These are phyloP conservation scores for Ajuga chamaepitys DNA, from an alignment of 257 asterid genomes.

Conservation along the genomic window DNA sequence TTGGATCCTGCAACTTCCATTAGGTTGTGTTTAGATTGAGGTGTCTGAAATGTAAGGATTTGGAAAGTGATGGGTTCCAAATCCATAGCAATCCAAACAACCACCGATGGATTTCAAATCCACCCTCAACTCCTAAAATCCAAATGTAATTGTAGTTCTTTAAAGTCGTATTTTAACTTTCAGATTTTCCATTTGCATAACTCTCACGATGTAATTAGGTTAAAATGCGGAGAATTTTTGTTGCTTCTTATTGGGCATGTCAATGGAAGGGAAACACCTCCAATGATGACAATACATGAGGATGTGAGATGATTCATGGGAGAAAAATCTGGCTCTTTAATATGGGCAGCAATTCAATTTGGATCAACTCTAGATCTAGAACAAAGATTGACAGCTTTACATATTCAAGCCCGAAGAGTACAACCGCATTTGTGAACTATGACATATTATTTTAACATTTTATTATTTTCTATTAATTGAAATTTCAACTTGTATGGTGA, in stretches of 20 bases:
- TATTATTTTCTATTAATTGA: too few relatives aligned
- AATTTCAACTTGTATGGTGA: too few relatives aligned
- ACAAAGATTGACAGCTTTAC: slow-evolving; percentile 67
- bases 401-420: slow-evolving; percentile 82
- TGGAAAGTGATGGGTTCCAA: too few relatives aligned
- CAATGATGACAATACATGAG: slow-evolving; percentile 81
- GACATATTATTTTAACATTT: too few relatives aligned
- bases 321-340: slow-evolving; percentile 80
- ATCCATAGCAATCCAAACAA: too few relatives aligned
- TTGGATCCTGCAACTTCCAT: slow-evolving; percentile 7
- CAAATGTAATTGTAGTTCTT: too few relatives aligned
- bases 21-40: not conserved
- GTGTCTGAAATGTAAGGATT: too few relatives aligned
- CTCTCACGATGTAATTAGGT: slow-evolving; percentile 38
- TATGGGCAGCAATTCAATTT: slow-evolving; percentile 94
- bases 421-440: too few relatives aligned
- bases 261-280: slow-evolving; percentile 71
- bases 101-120: too few relatives aligned
- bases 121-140: too few relatives aligned
- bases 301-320: slow-evolving; percentile 77
- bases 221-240: slow-evolving; percentile 88
- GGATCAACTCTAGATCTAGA: slow-evolving; percentile 82
- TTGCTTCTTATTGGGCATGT: slow-evolving; percentile 85
- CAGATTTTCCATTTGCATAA: too few relatives aligned
- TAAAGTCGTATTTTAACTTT: too few relatives aligned